Evolutionary conservation across 1,284 basidiomycete genomes (phyloP), one percentile per base, ranked within the genome.

Genomic region (Ganoderma meredithae): DNA sequence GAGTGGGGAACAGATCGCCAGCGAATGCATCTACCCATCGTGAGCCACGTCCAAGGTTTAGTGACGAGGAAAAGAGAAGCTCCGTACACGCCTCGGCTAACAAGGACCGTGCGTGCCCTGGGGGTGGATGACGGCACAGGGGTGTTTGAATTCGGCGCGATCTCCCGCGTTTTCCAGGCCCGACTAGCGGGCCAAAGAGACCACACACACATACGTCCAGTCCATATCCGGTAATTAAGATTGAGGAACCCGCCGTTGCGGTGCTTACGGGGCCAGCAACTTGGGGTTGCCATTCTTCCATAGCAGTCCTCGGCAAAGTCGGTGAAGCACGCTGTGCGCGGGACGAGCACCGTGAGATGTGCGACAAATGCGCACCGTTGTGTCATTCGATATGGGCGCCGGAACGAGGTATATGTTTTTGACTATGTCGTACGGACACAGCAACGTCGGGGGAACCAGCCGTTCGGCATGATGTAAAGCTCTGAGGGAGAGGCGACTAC

Each of bases 371-470:
- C 40, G 39, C 58, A 60, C 58, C 39, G 47, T 49, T 36, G 43
- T 52, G 64, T 62, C 60, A 66, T 62, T 56, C 60, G 61, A 52
- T 56, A 41, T 66, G 60, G 52, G 47, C 22, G 49, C 61, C 60
- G 60, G 60, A 62, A 39, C 10, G 58, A 19, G n/a, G 39, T 13
- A 56, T 56, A 25, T 10, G 56, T n/a, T 31, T 27, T 53, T 53
- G 52, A 53, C 52, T 40, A 27, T 22, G 15, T 22, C 40, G 36
- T 12, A 22, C 22, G 1, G 22, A n/a, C n/a, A 40, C 39, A n/a
- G 44, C 44, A 25, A 40, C 15, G 17, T 25, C 22, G 25, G 25
- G 25, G 25, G 22, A 3, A 31, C 19, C 17, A 40, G n/a, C 39
- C 36, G 56, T 22, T 59, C 39, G 39, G 39, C 22, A 41, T 40